A percentile compares a stretch with the other conserved stretches of the same genome.
phyloP scores from a whole-genome alignment of 2,329 filamentous ascomycete genomes.

The Fusarium brachygibbosum region DNA sequence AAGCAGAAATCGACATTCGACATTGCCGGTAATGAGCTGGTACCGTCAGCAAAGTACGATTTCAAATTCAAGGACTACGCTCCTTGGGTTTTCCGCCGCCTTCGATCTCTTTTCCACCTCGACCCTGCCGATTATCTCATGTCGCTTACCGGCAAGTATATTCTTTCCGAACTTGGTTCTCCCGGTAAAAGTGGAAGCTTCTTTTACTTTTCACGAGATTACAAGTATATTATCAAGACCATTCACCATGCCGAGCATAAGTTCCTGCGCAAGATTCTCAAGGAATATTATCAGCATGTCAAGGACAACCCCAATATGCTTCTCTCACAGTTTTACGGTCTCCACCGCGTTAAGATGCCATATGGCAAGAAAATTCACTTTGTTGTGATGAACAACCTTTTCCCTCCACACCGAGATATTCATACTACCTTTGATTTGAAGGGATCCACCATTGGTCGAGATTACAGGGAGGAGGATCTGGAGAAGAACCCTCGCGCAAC shows the following conservation, averaged over 20 bases:
- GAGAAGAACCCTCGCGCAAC: slow-evolving; percentile 92
- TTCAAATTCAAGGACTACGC: slow-evolving; percentile 99
- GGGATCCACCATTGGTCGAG: slow-evolving; percentile 92
- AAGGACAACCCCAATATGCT: slow-evolving; percentile 95
- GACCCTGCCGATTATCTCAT: slow-evolving; percentile 98
- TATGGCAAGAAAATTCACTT: slow-evolving; percentile 99
- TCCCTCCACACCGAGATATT: slow-evolving; percentile 96
- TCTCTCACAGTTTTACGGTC: slow-evolving; percentile 96
- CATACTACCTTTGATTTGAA: slow-evolving; percentile 98
- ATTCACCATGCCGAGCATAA: slow-evolving; percentile 97
- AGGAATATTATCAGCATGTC: slow-evolving; percentile 95
- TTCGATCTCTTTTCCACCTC: slow-evolving; percentile 87
- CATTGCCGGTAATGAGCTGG: slow-evolving; percentile 96
- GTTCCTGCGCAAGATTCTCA: slow-evolving; percentile 84
- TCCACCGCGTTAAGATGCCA: slow-evolving; percentile 97
- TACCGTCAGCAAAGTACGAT: slow-evolving; percentile 98
- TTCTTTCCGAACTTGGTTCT: slow-evolving; percentile 94
- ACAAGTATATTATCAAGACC: slow-evolving; percentile 99
- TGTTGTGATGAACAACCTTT: slow-evolving; percentile 99
- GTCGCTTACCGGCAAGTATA: slow-evolving; percentile 98
- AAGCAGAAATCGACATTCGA: slow-evolving; percentile 99
- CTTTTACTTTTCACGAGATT: slow-evolving; percentile 99
- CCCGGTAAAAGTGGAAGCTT: slow-evolving; percentile 99
- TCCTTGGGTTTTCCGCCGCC: slow-evolving; percentile 97
- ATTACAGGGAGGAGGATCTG: slow-evolving; percentile 89